A percentile compares a stretch with the other conserved stretches of the same genome.
These are phyloP conservation scores for Hygrocybe punicea DNA, from an alignment of 768 basidiomycete species.

Conservation along the genomic window DNA sequence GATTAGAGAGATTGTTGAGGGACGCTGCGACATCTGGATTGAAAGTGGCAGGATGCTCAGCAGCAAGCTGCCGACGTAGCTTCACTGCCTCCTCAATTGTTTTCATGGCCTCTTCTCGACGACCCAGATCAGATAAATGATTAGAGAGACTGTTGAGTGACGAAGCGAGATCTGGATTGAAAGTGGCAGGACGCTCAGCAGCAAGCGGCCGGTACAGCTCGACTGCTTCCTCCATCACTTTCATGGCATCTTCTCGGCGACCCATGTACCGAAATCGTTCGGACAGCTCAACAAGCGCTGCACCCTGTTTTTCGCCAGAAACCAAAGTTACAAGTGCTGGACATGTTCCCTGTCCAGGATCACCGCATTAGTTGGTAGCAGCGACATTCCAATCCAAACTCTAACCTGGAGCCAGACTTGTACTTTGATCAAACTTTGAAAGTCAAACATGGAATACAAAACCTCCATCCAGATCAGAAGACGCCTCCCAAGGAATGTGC, in stretches of 20 bases:
- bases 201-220: background rate
- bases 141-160: too few species aligned
- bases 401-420: background rate
- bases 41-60: background rate
- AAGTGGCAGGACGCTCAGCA: too few species aligned
- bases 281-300: background rate
- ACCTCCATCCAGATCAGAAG: background rate
- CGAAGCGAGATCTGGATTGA: too few species aligned
- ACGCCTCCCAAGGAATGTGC: background rate
- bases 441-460: background rate
- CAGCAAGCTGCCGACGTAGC: background rate
- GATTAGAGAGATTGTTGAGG: background rate
- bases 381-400: background rate
- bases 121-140: too few species aligned
- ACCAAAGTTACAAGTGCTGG: background rate
- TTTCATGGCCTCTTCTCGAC: too few species aligned
- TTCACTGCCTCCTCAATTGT: too few species aligned
- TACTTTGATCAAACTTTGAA: background rate
- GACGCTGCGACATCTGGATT: background rate
- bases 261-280: background rate
- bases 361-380: background rate
- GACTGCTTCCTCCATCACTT: background rate
- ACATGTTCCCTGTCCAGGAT: background rate
- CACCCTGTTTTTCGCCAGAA: background rate
- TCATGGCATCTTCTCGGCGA: background rate